A percentile compares a stretch with the other conserved stretches of the same genome.
These are phyloP conservation scores for Vinca minor DNA, from an alignment of 257 asterid genomes.

Conservation along the genomic window DNA sequence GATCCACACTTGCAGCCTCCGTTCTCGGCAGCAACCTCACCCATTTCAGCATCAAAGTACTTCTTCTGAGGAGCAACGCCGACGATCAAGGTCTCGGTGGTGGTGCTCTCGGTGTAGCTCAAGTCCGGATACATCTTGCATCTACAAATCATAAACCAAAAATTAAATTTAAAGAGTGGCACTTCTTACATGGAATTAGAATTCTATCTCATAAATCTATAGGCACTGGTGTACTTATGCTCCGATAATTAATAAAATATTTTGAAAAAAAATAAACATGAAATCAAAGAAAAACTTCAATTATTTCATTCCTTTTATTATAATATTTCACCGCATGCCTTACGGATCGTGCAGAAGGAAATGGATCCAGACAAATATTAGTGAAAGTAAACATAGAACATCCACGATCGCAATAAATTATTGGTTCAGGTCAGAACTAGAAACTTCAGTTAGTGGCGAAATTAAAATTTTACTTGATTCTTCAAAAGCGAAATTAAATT, in stretches of 20 bases:
- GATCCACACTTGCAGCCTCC: slow-evolving; percentile 83
- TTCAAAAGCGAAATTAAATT: too few species aligned
- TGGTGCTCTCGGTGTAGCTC: slow-evolving; percentile 32
- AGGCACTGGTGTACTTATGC: too few species aligned
- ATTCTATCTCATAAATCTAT: too few species aligned
- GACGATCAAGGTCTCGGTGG: slow-evolving; percentile 37
- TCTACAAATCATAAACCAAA: slow-evolving; percentile 25
- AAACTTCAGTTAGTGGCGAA: too few species aligned
- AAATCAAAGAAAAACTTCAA: background rate
- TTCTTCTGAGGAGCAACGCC: slow-evolving; percentile 75
- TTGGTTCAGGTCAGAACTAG: too few species aligned
- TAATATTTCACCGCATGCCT: background rate
- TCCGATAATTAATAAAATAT: too few species aligned
- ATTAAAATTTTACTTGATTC: too few species aligned
- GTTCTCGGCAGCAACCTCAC: slow-evolving; percentile 38
- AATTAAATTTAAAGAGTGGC: too few species aligned
- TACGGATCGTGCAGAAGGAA: background rate
- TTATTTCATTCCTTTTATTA: background rate
- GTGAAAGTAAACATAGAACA: too few species aligned
- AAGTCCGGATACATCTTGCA: slow-evolving; percentile 64
- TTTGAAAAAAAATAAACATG: too few species aligned
- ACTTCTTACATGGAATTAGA: too few species aligned
- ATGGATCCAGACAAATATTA: too few species aligned
- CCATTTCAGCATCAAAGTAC: slow-evolving; percentile 34
- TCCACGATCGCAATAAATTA: background rate